Evolutionary conservation across 208 protist species (phyloP).

Genomic region (Naegleria gruberi): DNA sequence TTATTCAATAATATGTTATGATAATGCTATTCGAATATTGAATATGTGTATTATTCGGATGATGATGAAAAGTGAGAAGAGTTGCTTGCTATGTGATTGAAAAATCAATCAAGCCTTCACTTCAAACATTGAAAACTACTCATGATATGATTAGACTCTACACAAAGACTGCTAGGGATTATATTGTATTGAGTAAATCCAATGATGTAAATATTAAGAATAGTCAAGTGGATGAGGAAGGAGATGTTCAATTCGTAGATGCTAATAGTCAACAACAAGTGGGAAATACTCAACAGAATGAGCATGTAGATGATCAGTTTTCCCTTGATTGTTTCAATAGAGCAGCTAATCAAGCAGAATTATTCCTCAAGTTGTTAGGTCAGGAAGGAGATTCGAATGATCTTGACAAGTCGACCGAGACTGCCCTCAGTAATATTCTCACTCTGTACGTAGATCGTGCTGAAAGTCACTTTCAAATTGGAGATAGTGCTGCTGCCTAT

Average conservation of each 20-base stretch:
- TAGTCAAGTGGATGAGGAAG: not conserved
- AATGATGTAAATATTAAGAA: not conserved
- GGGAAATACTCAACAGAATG: not conserved
- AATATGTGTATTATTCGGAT: no score
- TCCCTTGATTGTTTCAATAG: not conserved
- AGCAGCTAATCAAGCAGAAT: not conserved
- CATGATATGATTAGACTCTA: not conserved
- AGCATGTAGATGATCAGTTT: not conserved
- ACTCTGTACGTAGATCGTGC: not conserved
- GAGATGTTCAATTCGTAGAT: not conserved
- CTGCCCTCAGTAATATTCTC: not conserved
- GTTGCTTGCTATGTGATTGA: not conserved
- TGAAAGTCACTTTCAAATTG: not conserved
- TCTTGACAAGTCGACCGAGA: not conserved
- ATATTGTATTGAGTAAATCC: not conserved
- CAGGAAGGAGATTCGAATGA: not conserved
- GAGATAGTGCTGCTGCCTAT: not conserved
- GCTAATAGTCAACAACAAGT: not conserved
- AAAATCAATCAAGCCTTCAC: not conserved
- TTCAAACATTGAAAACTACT: not conserved
- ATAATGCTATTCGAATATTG: not conserved
- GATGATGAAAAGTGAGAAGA: not conserved
- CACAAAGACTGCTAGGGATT: not conserved
- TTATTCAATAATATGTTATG: not conserved
- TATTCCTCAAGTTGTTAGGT: not conserved